Percentiles rank a stretch among this genome's conserved stretches.
phyloP scores from a whole-genome alignment of 208 protist species.

The Acanthamoeba healyi region DNA sequence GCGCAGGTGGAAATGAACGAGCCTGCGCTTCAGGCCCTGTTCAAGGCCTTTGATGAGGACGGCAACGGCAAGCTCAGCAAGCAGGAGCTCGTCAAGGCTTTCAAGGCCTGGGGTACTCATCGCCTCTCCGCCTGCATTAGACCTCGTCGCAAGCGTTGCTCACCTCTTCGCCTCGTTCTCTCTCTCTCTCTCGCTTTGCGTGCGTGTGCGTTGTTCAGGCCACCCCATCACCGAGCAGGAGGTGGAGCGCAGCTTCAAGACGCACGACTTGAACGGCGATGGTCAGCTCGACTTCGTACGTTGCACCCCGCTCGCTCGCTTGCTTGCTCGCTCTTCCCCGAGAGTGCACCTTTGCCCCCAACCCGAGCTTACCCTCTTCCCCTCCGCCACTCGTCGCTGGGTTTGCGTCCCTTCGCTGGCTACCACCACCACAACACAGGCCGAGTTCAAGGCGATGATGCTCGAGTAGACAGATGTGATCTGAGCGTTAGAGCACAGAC shows the following conservation, averaged over 20 bases:
- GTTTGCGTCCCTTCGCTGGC: no score
- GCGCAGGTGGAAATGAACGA: constrained; percentile 36
- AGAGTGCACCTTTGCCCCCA: not conserved
- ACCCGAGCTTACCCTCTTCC: not conserved
- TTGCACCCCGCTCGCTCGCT: no score
- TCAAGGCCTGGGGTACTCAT: constrained; percentile 53
- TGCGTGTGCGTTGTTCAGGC: no score
- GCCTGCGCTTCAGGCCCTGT: constrained; percentile 24
- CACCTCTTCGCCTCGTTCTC: not conserved
- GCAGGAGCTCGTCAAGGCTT: constrained; percentile 63
- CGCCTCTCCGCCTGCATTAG: not conserved
- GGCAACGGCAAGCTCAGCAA: constrained; percentile 68
- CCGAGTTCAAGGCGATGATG: constrained; percentile 71
- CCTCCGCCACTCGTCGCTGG: no score
- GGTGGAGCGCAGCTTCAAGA: constrained; percentile 25
- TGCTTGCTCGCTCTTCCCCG: not conserved
- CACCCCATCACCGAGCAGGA: constrained; percentile 12
- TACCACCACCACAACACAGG: not conserved
- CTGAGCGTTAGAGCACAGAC: not conserved
- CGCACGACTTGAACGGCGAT: constrained; percentile 54
- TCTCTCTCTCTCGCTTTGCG: not conserved
- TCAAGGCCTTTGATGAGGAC: constrained; percentile 67
- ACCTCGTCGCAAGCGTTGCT: no score
- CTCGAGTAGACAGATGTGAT: not conserved
- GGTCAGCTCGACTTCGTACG: constrained; percentile 68